A percentile compares a stretch with the other conserved stretches of the same genome.
These are phyloP conservation scores for Barnettozyma wickerhamii DNA, from an alignment of 805 yeast species.

Conservation along the genomic window DNA sequence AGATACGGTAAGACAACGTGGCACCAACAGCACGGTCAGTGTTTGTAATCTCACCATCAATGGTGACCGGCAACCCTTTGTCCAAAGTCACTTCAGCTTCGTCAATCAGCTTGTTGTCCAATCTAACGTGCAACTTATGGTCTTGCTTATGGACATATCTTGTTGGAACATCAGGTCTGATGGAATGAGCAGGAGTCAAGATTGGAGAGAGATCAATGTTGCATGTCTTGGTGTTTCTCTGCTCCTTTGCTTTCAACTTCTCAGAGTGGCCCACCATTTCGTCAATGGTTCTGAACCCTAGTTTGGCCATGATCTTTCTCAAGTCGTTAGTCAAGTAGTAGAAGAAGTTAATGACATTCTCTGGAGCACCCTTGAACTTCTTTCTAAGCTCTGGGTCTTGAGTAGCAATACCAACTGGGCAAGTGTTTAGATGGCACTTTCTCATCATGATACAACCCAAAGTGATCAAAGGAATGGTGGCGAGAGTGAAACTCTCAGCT, in stretches of 20 bases:
- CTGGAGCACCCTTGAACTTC: slow-evolving; percentile 95
- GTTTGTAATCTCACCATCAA: slow-evolving; percentile 89
- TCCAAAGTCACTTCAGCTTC: slow-evolving; percentile 95
- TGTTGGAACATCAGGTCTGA: slow-evolving; percentile 96
- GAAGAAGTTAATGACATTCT: slow-evolving; percentile 96
- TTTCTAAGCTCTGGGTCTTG: slow-evolving; percentile 92
- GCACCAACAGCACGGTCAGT: slow-evolving; percentile 97
- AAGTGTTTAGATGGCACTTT: slow-evolving; percentile 88
- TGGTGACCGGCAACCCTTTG: slow-evolving; percentile 92
- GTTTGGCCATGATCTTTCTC: slow-evolving; percentile 86
- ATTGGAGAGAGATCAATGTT: slow-evolving; percentile 90
- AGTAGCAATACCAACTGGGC: slow-evolving; percentile 99
- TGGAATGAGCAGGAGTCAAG: slow-evolving; percentile 92
- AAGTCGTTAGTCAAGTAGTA: slow-evolving; percentile 91
- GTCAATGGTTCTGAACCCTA: slow-evolving; percentile 92
- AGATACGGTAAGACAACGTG: slow-evolving; percentile 88
- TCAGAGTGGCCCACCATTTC: slow-evolving; percentile 99
- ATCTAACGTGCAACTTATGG: slow-evolving; percentile 85
- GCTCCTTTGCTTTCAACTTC: slow-evolving; percentile 79
- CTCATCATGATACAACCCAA: slow-evolving; percentile 98
- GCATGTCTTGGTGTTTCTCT: slow-evolving; percentile 84
- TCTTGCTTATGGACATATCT: slow-evolving; percentile 90
- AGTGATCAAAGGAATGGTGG: slow-evolving; percentile 94
- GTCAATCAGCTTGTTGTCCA: slow-evolving; percentile 93
- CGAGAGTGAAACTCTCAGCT: slow-evolving; percentile 98